These are phyloP conservation scores for Coccomyxa sp. DNA, from an alignment of 139 green algal genomes.

Conservation along the genomic window DNA sequence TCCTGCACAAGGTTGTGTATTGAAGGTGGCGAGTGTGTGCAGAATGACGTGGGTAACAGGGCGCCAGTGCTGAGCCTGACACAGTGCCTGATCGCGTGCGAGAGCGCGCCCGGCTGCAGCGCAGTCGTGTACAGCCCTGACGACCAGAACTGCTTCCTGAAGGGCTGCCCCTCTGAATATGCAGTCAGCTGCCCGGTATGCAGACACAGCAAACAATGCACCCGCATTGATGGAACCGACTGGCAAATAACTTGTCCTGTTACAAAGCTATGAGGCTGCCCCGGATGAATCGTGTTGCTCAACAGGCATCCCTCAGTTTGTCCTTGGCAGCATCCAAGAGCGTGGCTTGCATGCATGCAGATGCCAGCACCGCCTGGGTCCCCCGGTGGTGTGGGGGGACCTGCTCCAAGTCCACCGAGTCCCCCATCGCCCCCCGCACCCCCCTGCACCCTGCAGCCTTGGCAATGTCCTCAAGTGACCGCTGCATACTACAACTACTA, in stretches of 20 bases:
- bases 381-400: background rate
- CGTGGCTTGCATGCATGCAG: background rate
- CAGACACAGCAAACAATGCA: background rate
- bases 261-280: background rate
- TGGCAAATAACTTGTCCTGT: background rate
- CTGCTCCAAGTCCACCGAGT: background rate
- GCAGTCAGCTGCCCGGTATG: slow-evolving; percentile 15
- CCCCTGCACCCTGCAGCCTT: background rate
- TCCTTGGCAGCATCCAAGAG: background rate
- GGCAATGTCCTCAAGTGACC: background rate
- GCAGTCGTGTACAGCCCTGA: slow-evolving; percentile 8
- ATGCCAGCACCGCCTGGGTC: background rate
- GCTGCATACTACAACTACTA: slow-evolving; percentile 6
- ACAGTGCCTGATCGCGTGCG: slow-evolving; percentile 21
- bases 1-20: too few species aligned
- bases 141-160: slow-evolving; percentile 19
- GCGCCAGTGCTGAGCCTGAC: slow-evolving; percentile 4
- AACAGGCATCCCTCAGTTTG: background rate
- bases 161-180: slow-evolving; percentile 18
- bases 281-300: background rate
- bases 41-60: slow-evolving; percentile 7
- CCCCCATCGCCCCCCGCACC: background rate
- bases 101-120: slow-evolving; percentile 19
- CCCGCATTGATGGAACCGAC: background rate
- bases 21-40: background rate